These are phyloP conservation scores for Leishmania mexicana DNA, from an alignment of 208 protist species.

Conservation along the genomic window DNA sequence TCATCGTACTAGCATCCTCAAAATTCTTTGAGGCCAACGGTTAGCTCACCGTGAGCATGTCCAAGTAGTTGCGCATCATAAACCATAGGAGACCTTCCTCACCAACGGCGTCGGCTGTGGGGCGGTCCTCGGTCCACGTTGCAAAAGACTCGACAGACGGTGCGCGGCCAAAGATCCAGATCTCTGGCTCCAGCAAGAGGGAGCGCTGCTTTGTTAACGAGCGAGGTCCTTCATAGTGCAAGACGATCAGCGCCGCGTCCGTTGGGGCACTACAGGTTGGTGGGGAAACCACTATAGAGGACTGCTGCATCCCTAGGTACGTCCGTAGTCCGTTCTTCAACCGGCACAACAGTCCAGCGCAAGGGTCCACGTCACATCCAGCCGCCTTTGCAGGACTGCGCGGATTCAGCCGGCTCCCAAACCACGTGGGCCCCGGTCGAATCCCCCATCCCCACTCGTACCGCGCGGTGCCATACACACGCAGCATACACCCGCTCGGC, in stretches of 20 bases:
- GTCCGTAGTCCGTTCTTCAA: neutral
- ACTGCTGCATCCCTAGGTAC: neutral
- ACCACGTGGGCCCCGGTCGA: conserved; percentile 67
- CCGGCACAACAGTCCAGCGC: neutral
- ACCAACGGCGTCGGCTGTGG: conserved; percentile 52
- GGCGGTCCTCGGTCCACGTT: conserved; percentile 65
- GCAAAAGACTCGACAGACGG: conserved; percentile 71
- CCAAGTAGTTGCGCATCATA: conserved; percentile 73
- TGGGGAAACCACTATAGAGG: neutral
- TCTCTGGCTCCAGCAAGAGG: conserved; percentile 73
- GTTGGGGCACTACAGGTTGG: neutral
- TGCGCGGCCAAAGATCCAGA: conserved; percentile 62
- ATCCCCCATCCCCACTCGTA: conserved; percentile 90
- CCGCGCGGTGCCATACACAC: conserved; percentile 72
- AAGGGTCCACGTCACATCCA: neutral
- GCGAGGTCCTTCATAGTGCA: conserved; percentile 87
- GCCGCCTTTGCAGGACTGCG: conserved; percentile 4
- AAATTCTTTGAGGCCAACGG: neutral
- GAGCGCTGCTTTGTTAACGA: conserved; percentile 65
- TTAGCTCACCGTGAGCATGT: conserved; percentile 61
- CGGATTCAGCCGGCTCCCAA: conserved; percentile 54
- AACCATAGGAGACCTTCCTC: conserved; percentile 77
- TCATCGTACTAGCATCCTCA: neutral
- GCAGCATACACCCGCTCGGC: conserved; percentile 61
- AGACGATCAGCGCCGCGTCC: conserved; percentile 77